A percentile compares a stretch with the other conserved stretches of the same genome.
These are phyloP conservation scores for Didymella arachidicola DNA, from an alignment of 2,329 filamentous ascomycete genomes.

Conservation along the genomic window DNA sequence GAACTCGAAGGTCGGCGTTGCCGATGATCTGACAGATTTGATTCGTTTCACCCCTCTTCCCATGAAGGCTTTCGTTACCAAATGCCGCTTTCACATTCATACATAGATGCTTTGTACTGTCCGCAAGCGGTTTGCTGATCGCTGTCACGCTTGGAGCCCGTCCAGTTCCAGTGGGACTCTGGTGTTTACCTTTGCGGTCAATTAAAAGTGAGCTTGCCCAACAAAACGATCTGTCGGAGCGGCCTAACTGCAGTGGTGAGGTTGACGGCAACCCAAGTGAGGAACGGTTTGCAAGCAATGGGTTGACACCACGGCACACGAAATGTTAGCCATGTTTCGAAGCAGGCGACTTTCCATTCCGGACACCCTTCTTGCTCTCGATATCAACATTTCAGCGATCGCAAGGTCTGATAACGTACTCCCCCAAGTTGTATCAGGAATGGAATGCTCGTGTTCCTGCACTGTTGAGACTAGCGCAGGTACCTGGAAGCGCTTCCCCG, in stretches of 20 bases:
- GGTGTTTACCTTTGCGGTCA: too few species aligned
- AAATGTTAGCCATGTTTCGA: not conserved
- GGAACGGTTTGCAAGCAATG: not conserved
- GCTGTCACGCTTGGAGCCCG: not conserved
- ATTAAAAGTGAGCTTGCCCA: too few species aligned
- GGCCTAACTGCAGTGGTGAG: not conserved
- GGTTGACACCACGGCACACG: not conserved
- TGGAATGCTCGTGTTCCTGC: conserved; percentile 10
- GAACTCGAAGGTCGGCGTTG: not conserved
- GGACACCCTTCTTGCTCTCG: too few species aligned
- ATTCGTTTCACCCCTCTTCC: not conserved
- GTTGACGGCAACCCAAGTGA: too few species aligned
- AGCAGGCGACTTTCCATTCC: not conserved
- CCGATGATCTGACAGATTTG: not conserved
- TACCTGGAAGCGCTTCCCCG: conserved; percentile 6
- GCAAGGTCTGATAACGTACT: not conserved
- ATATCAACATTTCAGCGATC: not conserved
- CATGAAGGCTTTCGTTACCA: not conserved
- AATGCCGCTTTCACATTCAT: not conserved
- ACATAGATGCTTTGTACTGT: not conserved
- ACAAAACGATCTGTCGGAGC: not conserved
- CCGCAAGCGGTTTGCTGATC: not conserved
- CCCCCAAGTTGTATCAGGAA: conserved; percentile 4
- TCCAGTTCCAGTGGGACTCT: not conserved
- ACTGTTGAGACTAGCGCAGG: conserved; percentile 15